Percentiles rank a stretch among this genome's conserved stretches.
Evolutionary conservation across 1,284 basidiomycete genomes (phyloP).

Genomic region (Cystobasidium sp.): DNA sequence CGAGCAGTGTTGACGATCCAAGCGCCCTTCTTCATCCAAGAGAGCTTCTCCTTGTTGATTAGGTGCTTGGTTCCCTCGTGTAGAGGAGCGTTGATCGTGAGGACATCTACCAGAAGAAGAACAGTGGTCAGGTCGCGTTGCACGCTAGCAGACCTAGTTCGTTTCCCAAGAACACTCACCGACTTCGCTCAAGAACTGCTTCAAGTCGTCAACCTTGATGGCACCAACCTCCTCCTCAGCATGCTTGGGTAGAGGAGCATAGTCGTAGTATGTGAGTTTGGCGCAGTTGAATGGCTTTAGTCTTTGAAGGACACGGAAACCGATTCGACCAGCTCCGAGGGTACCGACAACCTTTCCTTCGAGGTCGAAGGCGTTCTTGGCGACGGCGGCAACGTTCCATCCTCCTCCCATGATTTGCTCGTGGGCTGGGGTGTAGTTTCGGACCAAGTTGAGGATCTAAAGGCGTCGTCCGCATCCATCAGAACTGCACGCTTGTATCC

Average conservation of each 20-base stretch:
- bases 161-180: constrained; percentile 49
- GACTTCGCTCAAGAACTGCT: constrained; percentile 76
- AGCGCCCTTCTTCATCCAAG: constrained; percentile 81
- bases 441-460: constrained; percentile 75
- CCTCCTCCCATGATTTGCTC: constrained; percentile 82
- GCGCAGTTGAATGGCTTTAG: constrained; percentile 86
- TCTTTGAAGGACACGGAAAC: constrained; percentile 84
- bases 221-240: constrained; percentile 73
- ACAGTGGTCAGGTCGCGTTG: constrained; percentile 58
- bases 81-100: constrained; percentile 88
- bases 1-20: constrained; percentile 55
- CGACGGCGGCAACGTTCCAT: constrained; percentile 64
- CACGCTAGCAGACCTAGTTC: background rate
- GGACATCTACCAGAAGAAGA: constrained; percentile 64
- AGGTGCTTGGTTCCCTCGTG: constrained; percentile 84
- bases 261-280: constrained; percentile 92
- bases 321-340: constrained; percentile 74
- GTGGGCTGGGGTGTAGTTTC: constrained; percentile 83
- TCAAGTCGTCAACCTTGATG: constrained; percentile 77
- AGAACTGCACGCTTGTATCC: background rate
- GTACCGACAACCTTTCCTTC: constrained; percentile 91
- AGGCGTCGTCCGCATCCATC: background rate
- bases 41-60: constrained; percentile 75
- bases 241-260: constrained; percentile 74
- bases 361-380: constrained; percentile 69